Percentiles rank a stretch among this genome's conserved stretches.
These are phyloP conservation scores for Arabidopsis arenosa DNA, from an alignment of 345 rosid species.

Conservation along the genomic window DNA sequence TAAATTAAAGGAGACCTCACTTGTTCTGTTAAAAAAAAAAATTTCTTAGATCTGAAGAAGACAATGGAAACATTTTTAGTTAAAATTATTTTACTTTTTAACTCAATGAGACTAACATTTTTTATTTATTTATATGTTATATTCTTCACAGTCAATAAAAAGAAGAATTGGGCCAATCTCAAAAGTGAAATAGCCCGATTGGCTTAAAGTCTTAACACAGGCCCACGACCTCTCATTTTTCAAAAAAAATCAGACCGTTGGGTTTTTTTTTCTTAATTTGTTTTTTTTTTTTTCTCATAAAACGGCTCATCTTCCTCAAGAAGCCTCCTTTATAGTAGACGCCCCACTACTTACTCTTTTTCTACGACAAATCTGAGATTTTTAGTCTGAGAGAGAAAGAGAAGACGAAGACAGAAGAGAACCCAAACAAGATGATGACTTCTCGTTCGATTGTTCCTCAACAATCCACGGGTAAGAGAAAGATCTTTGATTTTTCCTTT, in stretches of 20 bases:
- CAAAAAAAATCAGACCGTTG: constrained; percentile 39
- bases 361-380: background rate
- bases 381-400: background rate
- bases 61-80: too few relatives aligned
- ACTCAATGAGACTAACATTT: background rate
- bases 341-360: background rate
- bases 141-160: too few relatives aligned
- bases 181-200: too few relatives aligned
- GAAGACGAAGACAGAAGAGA: background rate
- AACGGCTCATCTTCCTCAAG: constrained; percentile 37
- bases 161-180: too few relatives aligned
- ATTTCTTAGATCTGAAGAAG: too few relatives aligned
- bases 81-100: too few relatives aligned
- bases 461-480: constrained; percentile 25
- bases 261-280: background rate
- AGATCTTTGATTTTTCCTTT: background rate
- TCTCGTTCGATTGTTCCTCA: constrained; percentile 31
- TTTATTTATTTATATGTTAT: too few relatives aligned
- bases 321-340: constrained; percentile 32
- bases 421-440: constrained; percentile 10
- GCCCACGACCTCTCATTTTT: too few relatives aligned
- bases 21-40: too few relatives aligned
- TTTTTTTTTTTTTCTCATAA: background rate
- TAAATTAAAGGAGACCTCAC: too few relatives aligned
- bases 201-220: too few relatives aligned